Evolutionary conservation across 805 yeast genomes (phyloP).

Genomic region (Lipomyces chichibuensis): DNA sequence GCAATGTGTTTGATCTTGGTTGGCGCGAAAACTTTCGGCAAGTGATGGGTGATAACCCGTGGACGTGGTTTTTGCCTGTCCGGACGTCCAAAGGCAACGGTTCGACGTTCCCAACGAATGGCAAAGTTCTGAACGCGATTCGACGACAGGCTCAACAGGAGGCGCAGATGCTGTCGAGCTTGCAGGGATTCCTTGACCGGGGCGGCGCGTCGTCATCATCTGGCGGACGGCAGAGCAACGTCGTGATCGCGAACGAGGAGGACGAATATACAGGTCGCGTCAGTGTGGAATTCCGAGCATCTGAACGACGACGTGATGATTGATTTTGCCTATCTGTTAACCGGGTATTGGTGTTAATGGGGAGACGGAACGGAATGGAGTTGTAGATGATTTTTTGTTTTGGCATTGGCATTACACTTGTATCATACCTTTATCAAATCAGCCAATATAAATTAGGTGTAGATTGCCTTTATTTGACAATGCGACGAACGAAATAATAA

Average conservation of each 20-base stretch:
- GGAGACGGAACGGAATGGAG: neutral
- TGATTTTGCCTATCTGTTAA: neutral
- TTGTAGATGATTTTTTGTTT: neutral
- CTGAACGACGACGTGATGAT: neutral
- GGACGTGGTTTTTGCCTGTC: slow-evolving; percentile 74
- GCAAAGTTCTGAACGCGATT: slow-evolving; percentile 39
- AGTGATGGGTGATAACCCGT: slow-evolving; percentile 71
- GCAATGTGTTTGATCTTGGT: slow-evolving; percentile 81
- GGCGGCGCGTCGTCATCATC: neutral
- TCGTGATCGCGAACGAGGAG: slow-evolving; percentile 19
- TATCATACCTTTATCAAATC: neutral
- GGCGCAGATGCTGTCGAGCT: slow-evolving; percentile 23
- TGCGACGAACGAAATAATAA: too few relatives aligned
- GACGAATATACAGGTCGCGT: slow-evolving; percentile 32
- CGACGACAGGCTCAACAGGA: slow-evolving; percentile 45
- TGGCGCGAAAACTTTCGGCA: slow-evolving; percentile 59
- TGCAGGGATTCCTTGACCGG: slow-evolving; percentile 23
- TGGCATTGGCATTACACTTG: too few relatives aligned
- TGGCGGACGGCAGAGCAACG: slow-evolving; percentile 4
- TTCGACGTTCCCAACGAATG: slow-evolving; percentile 43
- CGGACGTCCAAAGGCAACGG: slow-evolving; percentile 47
- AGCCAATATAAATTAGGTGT: too few relatives aligned
- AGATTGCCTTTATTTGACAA: too few relatives aligned
- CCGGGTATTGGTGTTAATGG: neutral
- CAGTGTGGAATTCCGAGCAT: slow-evolving; percentile 33